phyloP scores from a whole-genome alignment of 2,329 filamentous ascomycete genomes.

The Aureobasidium sp. region DNA sequence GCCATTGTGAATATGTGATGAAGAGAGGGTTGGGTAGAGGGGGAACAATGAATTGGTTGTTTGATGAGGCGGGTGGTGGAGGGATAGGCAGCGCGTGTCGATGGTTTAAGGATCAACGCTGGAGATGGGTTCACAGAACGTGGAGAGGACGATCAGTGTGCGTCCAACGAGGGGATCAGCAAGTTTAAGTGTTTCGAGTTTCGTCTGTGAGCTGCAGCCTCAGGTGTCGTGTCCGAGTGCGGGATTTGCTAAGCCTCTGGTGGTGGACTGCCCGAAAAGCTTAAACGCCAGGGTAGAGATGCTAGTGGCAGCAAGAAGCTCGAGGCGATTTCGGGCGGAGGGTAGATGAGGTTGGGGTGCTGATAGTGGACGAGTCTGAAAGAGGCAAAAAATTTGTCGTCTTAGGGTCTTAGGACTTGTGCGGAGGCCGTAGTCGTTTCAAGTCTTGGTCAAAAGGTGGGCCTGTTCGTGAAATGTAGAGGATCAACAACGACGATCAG shows the following conservation, averaged over 20 bases:
- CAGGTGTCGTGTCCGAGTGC: slow-evolving; percentile 5
- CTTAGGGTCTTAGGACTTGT: slow-evolving; percentile 1
- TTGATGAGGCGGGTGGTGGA: background rate
- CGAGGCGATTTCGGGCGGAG: slow-evolving; percentile 12
- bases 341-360: slow-evolving; percentile 5
- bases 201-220: background rate
- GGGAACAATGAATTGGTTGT: background rate
- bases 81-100: slow-evolving; percentile 2
- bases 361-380: slow-evolving; percentile 3
- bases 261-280: slow-evolving; percentile 4
- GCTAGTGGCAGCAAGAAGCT: slow-evolving; percentile 5
- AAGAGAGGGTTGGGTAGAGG: slow-evolving; percentile 1
- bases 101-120: slow-evolving; percentile 20
- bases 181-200: slow-evolving; percentile 29
- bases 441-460: slow-evolving; percentile 11
- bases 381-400: slow-evolving; percentile 9
- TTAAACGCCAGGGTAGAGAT: background rate
- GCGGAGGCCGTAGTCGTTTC: slow-evolving; percentile 11
- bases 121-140: slow-evolving; percentile 31
- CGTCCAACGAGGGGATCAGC: slow-evolving; percentile 42
- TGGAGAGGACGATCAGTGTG: slow-evolving; percentile 40
- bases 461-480: slow-evolving; percentile 9
- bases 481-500: slow-evolving; percentile 13
- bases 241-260: slow-evolving; percentile 7
- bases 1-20: slow-evolving; percentile 53